Percentiles rank a stretch among this genome's conserved stretches.
phyloP scores from a whole-genome alignment of 768 basidiomycete species.

The Termitomyces sp. region DNA sequence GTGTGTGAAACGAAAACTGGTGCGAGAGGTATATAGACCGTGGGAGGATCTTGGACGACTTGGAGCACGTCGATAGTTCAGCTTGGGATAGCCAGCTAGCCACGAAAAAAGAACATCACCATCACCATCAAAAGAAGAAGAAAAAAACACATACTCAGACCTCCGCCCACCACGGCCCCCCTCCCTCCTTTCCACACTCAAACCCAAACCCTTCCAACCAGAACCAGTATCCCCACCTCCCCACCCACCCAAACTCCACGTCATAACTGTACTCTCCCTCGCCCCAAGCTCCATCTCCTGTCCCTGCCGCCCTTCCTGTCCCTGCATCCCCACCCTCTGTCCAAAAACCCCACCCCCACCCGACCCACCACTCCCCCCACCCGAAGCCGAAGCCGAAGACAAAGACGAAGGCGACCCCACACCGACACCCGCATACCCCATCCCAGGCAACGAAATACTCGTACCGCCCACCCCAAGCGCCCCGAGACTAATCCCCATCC shows the following conservation, averaged over 20 bases:
- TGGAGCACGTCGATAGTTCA: slow-evolving; percentile 75
- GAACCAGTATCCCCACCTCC: slow-evolving; percentile 44
- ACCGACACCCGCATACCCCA: slow-evolving; percentile 31
- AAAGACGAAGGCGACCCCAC: slow-evolving; percentile 32
- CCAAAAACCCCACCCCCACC: slow-evolving; percentile 3
- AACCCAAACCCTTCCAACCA: slow-evolving; percentile 30
- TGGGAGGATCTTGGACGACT: slow-evolving; percentile 57
- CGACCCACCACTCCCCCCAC: slow-evolving; percentile 7
- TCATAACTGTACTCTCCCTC: slow-evolving; percentile 47
- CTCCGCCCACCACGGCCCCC: slow-evolving; percentile 15
- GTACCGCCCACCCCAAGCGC: slow-evolving; percentile 40
- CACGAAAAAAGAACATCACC: slow-evolving; percentile 23
- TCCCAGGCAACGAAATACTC: slow-evolving; percentile 61
- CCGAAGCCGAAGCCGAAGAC: neutral
- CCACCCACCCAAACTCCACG: slow-evolving; percentile 59
- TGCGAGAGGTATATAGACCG: slow-evolving; percentile 79
- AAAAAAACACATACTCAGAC: slow-evolving; percentile 30
- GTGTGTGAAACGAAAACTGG: slow-evolving; percentile 77
- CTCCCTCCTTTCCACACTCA: slow-evolving; percentile 3
- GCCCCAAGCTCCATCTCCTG: slow-evolving; percentile 31
- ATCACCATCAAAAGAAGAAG: slow-evolving; percentile 3
- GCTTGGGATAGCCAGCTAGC: slow-evolving; percentile 78
- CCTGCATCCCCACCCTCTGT: slow-evolving; percentile 1
- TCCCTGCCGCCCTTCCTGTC: slow-evolving; percentile 14
- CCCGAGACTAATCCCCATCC: slow-evolving; percentile 24